Percentiles rank a stretch among this genome's conserved stretches.
These are phyloP conservation scores for Panicum hallii DNA, from an alignment of 202 grass and related monocot genomes.

Conservation along the genomic window DNA sequence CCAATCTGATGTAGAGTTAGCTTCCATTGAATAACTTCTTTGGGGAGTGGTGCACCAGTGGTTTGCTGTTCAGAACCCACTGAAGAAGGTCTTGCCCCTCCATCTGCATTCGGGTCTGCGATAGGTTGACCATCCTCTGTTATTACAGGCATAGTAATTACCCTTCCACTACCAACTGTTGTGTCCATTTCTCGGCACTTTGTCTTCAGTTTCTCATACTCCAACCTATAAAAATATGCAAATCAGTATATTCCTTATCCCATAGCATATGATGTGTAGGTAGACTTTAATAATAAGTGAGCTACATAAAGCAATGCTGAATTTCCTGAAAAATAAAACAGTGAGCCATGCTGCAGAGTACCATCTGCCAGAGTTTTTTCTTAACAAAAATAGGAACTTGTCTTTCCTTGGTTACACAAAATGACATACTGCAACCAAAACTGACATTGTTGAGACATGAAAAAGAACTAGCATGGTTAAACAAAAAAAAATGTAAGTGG, in stretches of 20 bases:
- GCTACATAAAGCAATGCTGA: slow-evolving; percentile 24
- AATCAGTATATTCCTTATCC: slow-evolving; percentile 41
- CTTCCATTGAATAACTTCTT: slow-evolving; percentile 86
- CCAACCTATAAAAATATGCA: slow-evolving; percentile 69
- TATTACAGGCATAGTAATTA: slow-evolving; percentile 84
- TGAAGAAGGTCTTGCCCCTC: slow-evolving; percentile 31
- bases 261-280: slow-evolving; percentile 16
- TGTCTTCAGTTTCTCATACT: slow-evolving; percentile 86
- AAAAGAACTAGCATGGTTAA: slow-evolving; percentile 29
- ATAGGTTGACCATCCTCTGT: slow-evolving; percentile 88
- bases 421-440: not conserved
- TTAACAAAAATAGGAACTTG: not conserved
- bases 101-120: slow-evolving; percentile 50
- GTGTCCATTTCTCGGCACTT: slow-evolving; percentile 89
- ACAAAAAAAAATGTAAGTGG: not conserved
- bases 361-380: slow-evolving; percentile 15
- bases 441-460: not conserved
- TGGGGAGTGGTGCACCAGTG: slow-evolving; percentile 44
- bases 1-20: slow-evolving; percentile 97
- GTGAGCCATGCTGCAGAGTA: not conserved
- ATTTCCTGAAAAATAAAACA: slow-evolving; percentile 17
- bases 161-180: slow-evolving; percentile 79
- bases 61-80: slow-evolving; percentile 38
- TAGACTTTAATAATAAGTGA: not conserved
- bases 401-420: slow-evolving; percentile 2